Base-by-base conservation (phyloP, 208 protist species). In the Strigomonas culicis region DNA sequence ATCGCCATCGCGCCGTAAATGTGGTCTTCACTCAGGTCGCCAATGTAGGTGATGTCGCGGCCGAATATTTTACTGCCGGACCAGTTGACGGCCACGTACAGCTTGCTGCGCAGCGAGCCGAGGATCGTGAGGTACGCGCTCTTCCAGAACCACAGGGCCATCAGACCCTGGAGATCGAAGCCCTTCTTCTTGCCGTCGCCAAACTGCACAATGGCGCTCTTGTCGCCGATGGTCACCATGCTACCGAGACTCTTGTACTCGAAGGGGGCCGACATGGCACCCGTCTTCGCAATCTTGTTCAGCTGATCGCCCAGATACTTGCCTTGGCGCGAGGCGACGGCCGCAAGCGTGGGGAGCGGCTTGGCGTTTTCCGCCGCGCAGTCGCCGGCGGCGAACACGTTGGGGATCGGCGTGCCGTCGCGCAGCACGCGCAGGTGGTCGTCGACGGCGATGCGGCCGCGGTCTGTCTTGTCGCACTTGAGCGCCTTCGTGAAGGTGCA, bases 81-180 rank as follows among this genome's bases (percentile, higher is more conserved):
- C 88, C 88, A 95, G 75, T 95, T 93, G 44, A 91, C 80, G 47
- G 91, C 56, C 22, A 95, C 82, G 74, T 93, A 93, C 1, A 95
- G 64, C 65, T 88, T 88, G 70, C 80, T 91, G 46, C 86, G 80
- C 59, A 89, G 67, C 27, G 84, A 90, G 39, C 85, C 88, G 31
- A 95, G 75, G 41, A 92, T 89, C 67, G 81, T 91, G 56, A 95
- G 70, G 74, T 95, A 95, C 28, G 88, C 88, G 55, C 84, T 92
- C 53, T 88, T 82, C 88, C 88, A 95, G 34, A 95, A 79, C 69
- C 64, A 90, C 36, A 92, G 72, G 19, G 88, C 88, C 68, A 84
- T 77, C 32, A 88, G 77, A 28, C 88, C 85, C n/a, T 80, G 75
- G 59, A 95, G 59, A 70, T 91, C 88, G 30, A 92, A 43, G 43